These are phyloP conservation scores for Platanthera zijinensis DNA, from an alignment of 106 monocot species.

Conservation along the genomic window DNA sequence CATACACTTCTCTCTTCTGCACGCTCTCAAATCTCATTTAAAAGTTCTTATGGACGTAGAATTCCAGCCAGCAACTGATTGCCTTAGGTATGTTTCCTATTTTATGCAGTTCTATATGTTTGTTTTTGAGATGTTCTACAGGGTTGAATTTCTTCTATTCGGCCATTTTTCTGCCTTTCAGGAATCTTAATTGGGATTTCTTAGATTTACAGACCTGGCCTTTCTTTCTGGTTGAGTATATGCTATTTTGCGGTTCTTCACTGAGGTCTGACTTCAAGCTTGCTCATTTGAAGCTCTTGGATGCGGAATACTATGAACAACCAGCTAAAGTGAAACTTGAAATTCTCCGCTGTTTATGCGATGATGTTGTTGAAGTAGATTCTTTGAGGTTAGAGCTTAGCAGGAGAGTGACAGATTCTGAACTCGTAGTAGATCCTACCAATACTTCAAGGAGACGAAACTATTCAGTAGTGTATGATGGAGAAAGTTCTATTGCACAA, in stretches of 20 bases:
- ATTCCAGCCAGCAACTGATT: conserved; percentile 52
- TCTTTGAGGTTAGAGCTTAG: conserved; percentile 59
- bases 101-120: conserved; percentile 1
- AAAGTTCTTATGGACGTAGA: conserved; percentile 58
- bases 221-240: conserved; percentile 68
- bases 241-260: conserved; percentile 34
- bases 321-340: conserved; percentile 69
- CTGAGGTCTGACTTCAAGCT: conserved; percentile 45
- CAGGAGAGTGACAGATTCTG: conserved; percentile 32
- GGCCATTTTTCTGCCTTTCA: conserved; percentile 17
- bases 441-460: conserved; percentile 20
- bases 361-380: conserved; percentile 77
- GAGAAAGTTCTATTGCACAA: conserved; percentile 7
- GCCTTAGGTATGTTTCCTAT: conserved; percentile 51
- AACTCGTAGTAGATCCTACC: conserved; percentile 27
- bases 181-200: conserved; percentile 84
- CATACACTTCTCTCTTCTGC: conserved; percentile 75
- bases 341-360: conserved; percentile 75
- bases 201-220: conserved; percentile 87
- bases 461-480: conserved; percentile 10
- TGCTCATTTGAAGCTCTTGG: conserved; percentile 43
- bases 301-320: conserved; percentile 69
- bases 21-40: conserved; percentile 66
- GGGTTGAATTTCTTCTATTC: not conserved
- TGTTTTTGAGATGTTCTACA: not conserved